These are phyloP conservation scores for Paragyromitra xinjiangensis DNA, from an alignment of 495 filamentous ascomycete species.

Conservation along the genomic window DNA sequence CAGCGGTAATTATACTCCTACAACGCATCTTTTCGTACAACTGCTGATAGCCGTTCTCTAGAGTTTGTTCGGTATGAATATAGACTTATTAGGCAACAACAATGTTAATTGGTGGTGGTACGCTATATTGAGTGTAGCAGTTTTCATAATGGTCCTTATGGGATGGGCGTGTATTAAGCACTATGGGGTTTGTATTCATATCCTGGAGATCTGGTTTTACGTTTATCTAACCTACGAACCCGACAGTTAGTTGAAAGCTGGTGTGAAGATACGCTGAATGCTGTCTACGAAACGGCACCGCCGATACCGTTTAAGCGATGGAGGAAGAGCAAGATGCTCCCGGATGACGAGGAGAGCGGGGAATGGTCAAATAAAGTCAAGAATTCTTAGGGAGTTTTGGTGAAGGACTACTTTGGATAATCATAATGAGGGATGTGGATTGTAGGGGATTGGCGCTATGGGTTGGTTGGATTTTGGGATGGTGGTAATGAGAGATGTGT, in stretches of 20 bases:
- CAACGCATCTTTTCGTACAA: background rate
- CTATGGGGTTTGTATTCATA: constrained; percentile 34
- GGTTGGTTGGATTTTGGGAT: background rate
- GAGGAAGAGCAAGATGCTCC: background rate
- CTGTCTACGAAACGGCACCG: background rate
- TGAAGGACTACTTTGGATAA: background rate
- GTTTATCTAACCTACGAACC: background rate
- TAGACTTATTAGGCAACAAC: constrained; percentile 56
- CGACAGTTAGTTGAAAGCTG: constrained; percentile 18
- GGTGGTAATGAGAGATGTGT: background rate
- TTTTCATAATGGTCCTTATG: constrained; percentile 50
- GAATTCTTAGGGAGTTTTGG: constrained; percentile 4
- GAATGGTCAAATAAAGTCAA: constrained; percentile 20
- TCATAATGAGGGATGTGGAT: background rate
- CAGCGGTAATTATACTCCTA: constrained; percentile 50
- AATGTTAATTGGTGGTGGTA: constrained; percentile 58
- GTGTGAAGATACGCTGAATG: constrained; percentile 3
- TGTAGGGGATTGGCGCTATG: background rate
- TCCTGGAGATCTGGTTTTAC: background rate
- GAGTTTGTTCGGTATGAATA: constrained; percentile 60
- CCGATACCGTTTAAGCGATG: background rate
- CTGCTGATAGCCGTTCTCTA: constrained; percentile 17
- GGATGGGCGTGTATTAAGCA: constrained; percentile 57
- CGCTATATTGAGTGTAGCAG: constrained; percentile 47
- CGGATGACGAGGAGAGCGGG: constrained; percentile 27